Evolutionary conservation across 2,329 filamentous ascomycete species (phyloP), one percentile per base, ranked within the genome.

Genomic region (Fusarium chaquense): DNA sequence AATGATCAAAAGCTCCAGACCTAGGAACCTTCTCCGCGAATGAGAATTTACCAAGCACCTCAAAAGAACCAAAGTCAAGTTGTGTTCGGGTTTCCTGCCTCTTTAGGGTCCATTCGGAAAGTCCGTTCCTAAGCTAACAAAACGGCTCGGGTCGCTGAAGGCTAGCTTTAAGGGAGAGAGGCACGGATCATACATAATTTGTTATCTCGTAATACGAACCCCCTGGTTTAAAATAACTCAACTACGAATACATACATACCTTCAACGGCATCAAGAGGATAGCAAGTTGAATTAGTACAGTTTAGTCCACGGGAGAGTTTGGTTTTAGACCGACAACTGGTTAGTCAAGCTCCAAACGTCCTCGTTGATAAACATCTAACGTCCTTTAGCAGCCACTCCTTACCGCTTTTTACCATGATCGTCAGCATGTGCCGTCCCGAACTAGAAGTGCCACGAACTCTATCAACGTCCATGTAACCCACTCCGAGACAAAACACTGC

Each of bases 61-160:
- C 28, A 33, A n/a, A 46, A 30, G 28, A 12, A 22, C 20, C 30
- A 33, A 36, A 55, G 40, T 20, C 44, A 28, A 33, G 33, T 26
- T 7, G 35, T 22, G 59, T 4, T 45, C 33, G 59, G 35, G 3
- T n/a, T 26, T 32, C 7, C 22, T 50, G 22, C 51, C 44, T 18
- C 12, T 50, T 32, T 28, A n/a, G 33, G 59, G 28, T 35, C 10
- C 18, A 22, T 36, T 22, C 58, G 49, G 58, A 36, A 47, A 28
- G 38, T 28, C n/a, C 20, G 43, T 58, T 30, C 35, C 28, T 20
- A 40, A 24, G 32, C 61, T 46, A 53, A 63, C 38, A 41, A 46
- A 59, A 67, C 66, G 67, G 70, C 61, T 69, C 70, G 64, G 67
- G 45, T 67, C 70, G 67, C 53, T 63, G 49, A 30, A n/a, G 54